Evolutionary conservation across 169 alveolate genomes (phyloP), one percentile per base, ranked within the genome.

Genomic region (Eimeria acervulina): DNA sequence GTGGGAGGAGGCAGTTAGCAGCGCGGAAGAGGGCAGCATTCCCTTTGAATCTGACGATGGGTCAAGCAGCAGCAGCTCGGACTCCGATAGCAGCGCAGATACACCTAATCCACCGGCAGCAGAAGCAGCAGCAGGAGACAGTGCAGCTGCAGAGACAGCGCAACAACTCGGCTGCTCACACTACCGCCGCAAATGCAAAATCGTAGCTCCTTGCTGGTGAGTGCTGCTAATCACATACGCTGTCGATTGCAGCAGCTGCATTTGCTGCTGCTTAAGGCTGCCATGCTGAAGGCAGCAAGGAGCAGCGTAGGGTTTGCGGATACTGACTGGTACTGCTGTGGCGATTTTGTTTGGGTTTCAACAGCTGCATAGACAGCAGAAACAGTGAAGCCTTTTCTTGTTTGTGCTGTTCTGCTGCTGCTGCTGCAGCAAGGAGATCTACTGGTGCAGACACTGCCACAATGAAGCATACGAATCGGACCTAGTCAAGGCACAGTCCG

Each of bases 361-460:
- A 51, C 2, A 51, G 2, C 59, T 0, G 6, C 59, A 51, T 28
- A 36, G 33, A 70, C n/a, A 31, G 44, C 81, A 19, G 1, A 3
- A 0, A 26, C 5, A 23, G 51, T 26, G 19, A 13, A 1, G 59
- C 17, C 44, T 36, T 7, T 19, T 70, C 12, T 17, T 70, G 36
- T 36, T 26, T 70, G 81, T 36, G 7, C 13, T 0, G 0, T 10
- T 15, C 23, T 36, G 81, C 26, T 1, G 23, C 42, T 33, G 40
- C 10, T 76, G 33, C 90, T 81, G 38, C 91, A 91, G 97, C 95
- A 89, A 84, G 31, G 84, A 76, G n/a, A 95, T 90, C 5, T 96
- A 66, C 93, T 96, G 97, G 97, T 96, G 97, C 68, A 94, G 97
- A n/a, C 97, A 96, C 93, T 96, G 97, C 61, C 97, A 96, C 89